Conservation (phyloP, 208 protist genomes). For the Acanthamoeba royreba region DNA sequence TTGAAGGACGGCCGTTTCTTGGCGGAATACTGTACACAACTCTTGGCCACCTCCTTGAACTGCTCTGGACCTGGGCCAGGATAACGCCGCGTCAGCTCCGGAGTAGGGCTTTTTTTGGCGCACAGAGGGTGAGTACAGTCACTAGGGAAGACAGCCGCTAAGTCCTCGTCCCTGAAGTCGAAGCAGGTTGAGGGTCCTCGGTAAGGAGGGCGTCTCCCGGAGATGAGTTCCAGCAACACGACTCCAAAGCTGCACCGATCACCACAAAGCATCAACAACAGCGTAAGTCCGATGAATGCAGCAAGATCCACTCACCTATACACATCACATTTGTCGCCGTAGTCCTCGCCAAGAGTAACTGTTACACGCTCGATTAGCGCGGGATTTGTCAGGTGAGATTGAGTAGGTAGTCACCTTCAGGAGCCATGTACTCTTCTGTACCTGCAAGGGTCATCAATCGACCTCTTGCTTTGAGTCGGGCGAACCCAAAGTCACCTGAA, state of each 20-base stretch:
- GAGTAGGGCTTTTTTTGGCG: too few relatives aligned
- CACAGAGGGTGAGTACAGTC: too few relatives aligned
- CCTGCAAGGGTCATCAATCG: neutral
- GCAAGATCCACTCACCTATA: neutral
- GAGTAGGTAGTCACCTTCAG: neutral
- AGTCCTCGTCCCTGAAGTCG: neutral
- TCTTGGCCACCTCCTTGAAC: neutral
- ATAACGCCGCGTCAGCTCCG: too few relatives aligned
- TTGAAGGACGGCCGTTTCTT: neutral
- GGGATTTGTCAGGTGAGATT: neutral
- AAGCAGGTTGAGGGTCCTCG: neutral
- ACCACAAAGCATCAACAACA: neutral
- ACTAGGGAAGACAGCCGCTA: neutral
- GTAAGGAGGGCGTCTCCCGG: neutral
- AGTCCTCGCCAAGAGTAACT: neutral
- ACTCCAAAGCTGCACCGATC: neutral
- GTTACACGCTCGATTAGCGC: neutral
- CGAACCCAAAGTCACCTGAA: neutral
- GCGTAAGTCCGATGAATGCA: neutral
- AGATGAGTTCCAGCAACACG: neutral
- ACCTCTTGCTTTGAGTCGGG: neutral
- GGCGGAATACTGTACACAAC: neutral
- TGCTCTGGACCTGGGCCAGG: neutral
- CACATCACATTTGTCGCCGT: neutral
- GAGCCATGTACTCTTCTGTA: slow-evolving; percentile 5